Evolutionary conservation across 2,329 filamentous ascomycete genomes (phyloP), one percentile per base, ranked within the genome.

Genomic region (Hypocrella siamensis): DNA sequence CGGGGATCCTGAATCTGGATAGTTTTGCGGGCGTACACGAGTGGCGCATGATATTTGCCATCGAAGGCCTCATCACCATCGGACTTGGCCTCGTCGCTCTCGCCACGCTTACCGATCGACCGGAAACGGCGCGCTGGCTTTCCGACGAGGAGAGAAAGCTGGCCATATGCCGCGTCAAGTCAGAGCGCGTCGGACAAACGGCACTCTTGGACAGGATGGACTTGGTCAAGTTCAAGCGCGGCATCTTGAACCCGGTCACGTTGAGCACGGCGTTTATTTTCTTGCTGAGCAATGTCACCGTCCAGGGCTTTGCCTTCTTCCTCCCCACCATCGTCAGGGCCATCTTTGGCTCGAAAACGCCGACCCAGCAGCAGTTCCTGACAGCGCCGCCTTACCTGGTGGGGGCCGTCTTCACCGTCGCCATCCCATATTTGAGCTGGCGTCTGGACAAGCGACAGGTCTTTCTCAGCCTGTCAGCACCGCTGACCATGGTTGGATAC

Each of bases 361-460:
- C 71, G 2, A 58, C 82, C 11, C 65, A 63, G 2, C 71, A 80
- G 46, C 79, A 83, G 49, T 65, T 82, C 1, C 69, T 69, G 39
- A 81, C 76, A 0, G 78, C 81, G 0, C 79, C 78, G 0, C 77
- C 77, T 0, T 83, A 82, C 43, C 52, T 75, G 0, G 69, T 81
- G 0, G 78, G 77, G 0, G 75, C 65, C 0, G 70, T 80, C 47
- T 79, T 79, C 50, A 75, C 70, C 0, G 35, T 82, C 1, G 46
- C 73, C 0, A 56, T 80, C 31, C 74, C 75, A 0, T 68, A 67
- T 34, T 47, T 76, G 4, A 71, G 66, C 45, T 78, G 70, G 65
- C 63, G 66, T 10, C 56, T 65, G 34, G 74, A 81, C 44, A 54
- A 53, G 2, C 64, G 77, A 7, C 61, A 68, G 24, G 57, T 76